Evolutionary conservation across 2,329 filamentous ascomycete species (phyloP).

Genomic region (Colletotrichum zoysiae): DNA sequence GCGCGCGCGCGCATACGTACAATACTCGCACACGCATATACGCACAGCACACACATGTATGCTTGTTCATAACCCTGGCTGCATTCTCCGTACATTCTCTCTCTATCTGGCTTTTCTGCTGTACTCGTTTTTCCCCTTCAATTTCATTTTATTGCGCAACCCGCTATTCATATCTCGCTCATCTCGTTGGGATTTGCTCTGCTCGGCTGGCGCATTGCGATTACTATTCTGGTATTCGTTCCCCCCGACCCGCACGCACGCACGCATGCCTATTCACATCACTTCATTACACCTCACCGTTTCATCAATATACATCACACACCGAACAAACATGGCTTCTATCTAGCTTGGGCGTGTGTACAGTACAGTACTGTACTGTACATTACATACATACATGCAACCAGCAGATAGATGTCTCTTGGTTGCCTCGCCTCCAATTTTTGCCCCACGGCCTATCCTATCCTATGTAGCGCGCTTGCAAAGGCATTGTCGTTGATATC

Average conservation of each 20-base stretch:
- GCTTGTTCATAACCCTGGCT: conserved; percentile 34
- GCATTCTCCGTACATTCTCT: conserved; percentile 8
- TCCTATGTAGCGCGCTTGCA: conserved; percentile 33
- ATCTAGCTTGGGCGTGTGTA: conserved; percentile 12
- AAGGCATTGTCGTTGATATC: conserved; percentile 36
- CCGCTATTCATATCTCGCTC: conserved; percentile 1
- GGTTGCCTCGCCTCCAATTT: conserved; percentile 27
- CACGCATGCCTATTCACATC: not conserved
- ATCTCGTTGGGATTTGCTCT: not conserved
- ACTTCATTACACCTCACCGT: conserved; percentile 1
- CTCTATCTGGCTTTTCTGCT: not conserved
- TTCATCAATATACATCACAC: conserved; percentile 16
- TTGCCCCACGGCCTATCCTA: conserved; percentile 32
- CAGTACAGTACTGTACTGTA: too few species aligned
- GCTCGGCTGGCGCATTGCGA: conserved; percentile 6
- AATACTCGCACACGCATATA: not conserved
- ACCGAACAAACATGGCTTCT: not conserved
- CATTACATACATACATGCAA: not conserved
- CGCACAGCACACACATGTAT: not conserved
- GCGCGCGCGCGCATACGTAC: not conserved
- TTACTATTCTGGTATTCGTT: not conserved
- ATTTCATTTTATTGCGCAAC: not conserved
- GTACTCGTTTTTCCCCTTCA: not conserved
- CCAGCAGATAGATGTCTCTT: conserved; percentile 9
- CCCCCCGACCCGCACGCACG: not conserved